Percentiles rank a stretch among this genome's conserved stretches.
These are phyloP conservation scores for Podaxis rugospora DNA, from an alignment of 768 basidiomycete species.

Conservation along the genomic window DNA sequence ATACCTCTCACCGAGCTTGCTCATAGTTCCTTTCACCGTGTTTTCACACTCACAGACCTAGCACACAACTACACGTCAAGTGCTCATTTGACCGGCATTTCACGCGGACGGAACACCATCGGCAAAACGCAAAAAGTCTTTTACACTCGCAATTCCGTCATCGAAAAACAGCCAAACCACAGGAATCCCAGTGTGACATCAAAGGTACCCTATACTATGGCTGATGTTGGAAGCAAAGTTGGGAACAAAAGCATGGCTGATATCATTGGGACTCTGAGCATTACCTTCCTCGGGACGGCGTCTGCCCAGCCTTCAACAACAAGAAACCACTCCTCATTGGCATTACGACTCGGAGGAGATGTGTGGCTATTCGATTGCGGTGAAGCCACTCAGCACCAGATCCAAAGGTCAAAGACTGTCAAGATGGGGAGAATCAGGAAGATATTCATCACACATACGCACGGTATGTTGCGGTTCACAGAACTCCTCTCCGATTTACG, in stretches of 20 bases:
- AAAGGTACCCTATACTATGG: not conserved
- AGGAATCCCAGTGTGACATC: slow-evolving; percentile 6
- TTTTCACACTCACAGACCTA: not conserved
- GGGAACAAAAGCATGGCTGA: not conserved
- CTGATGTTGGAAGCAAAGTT: not conserved
- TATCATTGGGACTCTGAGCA: slow-evolving; percentile 28
- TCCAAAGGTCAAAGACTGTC: slow-evolving; percentile 60
- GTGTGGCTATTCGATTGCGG: slow-evolving; percentile 88
- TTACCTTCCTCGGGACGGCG: slow-evolving; percentile 79
- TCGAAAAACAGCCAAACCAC: not conserved
- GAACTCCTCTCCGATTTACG: not conserved
- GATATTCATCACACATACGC: slow-evolving; percentile 87
- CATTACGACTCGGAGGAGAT: slow-evolving; percentile 60
- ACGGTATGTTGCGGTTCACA: slow-evolving; percentile 45
- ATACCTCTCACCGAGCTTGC: not conserved
- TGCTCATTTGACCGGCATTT: not conserved
- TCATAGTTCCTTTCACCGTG: not conserved
- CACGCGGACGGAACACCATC: not conserved
- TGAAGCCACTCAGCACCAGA: slow-evolving; percentile 75
- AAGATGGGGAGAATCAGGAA: slow-evolving; percentile 79
- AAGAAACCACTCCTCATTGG: slow-evolving; percentile 72
- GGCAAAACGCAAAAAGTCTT: not conserved
- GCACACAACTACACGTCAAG: not conserved
- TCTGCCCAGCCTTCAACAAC: slow-evolving; percentile 79
- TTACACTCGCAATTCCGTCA: no score